Base-by-base conservation (phyloP, 768 basidiomycete genomes). In the Kwoniella pini region DNA sequence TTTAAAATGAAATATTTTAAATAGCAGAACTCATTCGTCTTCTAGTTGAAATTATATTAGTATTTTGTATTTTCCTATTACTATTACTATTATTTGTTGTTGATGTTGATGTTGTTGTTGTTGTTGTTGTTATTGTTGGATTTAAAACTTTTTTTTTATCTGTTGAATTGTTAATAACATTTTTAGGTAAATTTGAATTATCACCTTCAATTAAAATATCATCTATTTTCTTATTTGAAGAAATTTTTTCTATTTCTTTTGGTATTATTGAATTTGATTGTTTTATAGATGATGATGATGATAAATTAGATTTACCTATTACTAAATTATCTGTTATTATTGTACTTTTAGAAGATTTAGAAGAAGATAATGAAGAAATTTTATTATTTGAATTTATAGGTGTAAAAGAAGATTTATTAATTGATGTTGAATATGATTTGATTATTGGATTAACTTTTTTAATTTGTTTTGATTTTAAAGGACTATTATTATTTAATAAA, bases 401-500 rank as follows among this genome's bases (percentile, higher is more conserved):
- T 36, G 33, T 7, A 6, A 27, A 36, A 6, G 43, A 44, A n/a
- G 43, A 28, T 4, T 7, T 24, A n/a, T 46, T 57, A n/a, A n/a
- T 50, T n/a, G 48, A 7, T 30, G 12, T 31, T 15, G 48, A n/a
- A n/a, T n/a, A n/a, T n/a, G n/a, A 50, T 7, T 7, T 36, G 33
- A 15, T 36, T 15, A 36, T 36, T 7, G 33, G 33, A 7, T 6
- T 42, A 42, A 42, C 19, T 5, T 30, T 48, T 48, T 5, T 48
- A 13, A 24, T 9, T n/a, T 38, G 15, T 9, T 21, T 44, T 5
- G 27, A 15, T 39, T 49, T 57, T 12, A 24, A 28, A 7, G 55
- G 55, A 57, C 55, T 48, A 36, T n/a, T 45, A 57, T 45, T 48
- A 36, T n/a, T 45, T 13, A 57, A 12, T 6, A 39, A 15, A 15